A percentile compares a stretch with the other conserved stretches of the same genome.
Conservation (phyloP, 768 basidiomycete species). For the Mycena rebaudengoi region DNA sequence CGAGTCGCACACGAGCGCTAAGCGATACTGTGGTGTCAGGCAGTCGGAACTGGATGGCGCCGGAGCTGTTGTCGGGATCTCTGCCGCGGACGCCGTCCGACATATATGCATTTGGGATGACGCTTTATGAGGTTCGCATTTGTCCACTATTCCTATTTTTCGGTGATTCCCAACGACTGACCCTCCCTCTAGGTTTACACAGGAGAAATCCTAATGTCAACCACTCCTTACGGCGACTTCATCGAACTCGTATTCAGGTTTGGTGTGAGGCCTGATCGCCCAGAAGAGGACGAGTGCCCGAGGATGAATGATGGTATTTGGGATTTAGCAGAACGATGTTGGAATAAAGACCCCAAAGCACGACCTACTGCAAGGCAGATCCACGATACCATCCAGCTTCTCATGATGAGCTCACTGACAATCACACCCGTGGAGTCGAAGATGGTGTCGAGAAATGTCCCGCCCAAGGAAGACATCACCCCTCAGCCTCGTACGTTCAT, state of each 20-base stretch:
- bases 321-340: conserved; percentile 31
- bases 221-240: conserved; percentile 18
- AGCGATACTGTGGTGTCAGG: conserved; percentile 6
- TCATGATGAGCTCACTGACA: conserved; percentile 2
- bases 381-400: neutral
- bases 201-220: conserved; percentile 23
- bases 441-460: neutral
- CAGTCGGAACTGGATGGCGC: conserved; percentile 37
- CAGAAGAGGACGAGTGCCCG: conserved; percentile 30
- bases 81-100: conserved; percentile 22
- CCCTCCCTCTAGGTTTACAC: conserved; percentile 23
- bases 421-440: neutral
- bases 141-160: neutral
- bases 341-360: conserved; percentile 22
- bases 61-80: conserved; percentile 31
- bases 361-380: conserved; percentile 24
- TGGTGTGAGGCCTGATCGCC: conserved; percentile 32
- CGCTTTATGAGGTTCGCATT: conserved; percentile 32
- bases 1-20: conserved; percentile 18
- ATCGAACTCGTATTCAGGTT: conserved; percentile 22
- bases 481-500: no score
- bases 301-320: conserved; percentile 32
- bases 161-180: neutral
- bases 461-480: neutral
- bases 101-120: conserved; percentile 37